A percentile compares a stretch with the other conserved stretches of the same genome.
phyloP scores from a whole-genome alignment of 768 basidiomycete species.

The Naematelia encephala region DNA sequence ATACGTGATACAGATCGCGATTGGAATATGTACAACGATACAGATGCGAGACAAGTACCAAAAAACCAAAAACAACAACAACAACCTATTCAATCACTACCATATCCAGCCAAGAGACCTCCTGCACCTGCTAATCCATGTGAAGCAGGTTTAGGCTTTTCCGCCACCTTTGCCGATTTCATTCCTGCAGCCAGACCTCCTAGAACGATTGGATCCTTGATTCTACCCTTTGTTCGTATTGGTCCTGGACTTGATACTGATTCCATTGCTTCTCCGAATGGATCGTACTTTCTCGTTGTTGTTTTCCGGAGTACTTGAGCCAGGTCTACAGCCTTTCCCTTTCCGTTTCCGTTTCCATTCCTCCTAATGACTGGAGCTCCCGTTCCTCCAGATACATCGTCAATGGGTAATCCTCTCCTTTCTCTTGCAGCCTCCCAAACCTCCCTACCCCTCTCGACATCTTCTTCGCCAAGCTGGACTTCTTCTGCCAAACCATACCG shows the following conservation, averaged over 20 bases:
- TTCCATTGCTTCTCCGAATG: conserved; percentile 26
- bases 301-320: conserved; percentile 7
- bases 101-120: conserved; percentile 42
- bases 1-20: no score
- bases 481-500: conserved; percentile 73
- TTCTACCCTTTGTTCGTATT: conserved; percentile 13
- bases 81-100: conserved; percentile 30
- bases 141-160: neutral
- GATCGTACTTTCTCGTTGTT: conserved; percentile 44
- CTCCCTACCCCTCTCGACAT: conserved; percentile 59
- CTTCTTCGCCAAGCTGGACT: conserved; percentile 58
- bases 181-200: neutral
- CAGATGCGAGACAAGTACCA: neutral
- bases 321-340: conserved; percentile 17
- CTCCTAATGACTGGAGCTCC: conserved; percentile 6
- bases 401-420: conserved; percentile 51
- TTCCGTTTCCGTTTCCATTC: conserved; percentile 6
- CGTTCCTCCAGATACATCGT: neutral
- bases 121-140: conserved; percentile 1
- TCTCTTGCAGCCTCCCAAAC: conserved; percentile 59
- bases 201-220: conserved; percentile 16
- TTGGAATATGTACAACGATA: neutral
- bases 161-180: conserved; percentile 2
- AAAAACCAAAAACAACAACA: neutral
- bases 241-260: conserved; percentile 5